Evolutionary conservation across 192 early-diverging fungal species (phyloP), one percentile per base, ranked within the genome.

Genomic region (Coemansia sp.): DNA sequence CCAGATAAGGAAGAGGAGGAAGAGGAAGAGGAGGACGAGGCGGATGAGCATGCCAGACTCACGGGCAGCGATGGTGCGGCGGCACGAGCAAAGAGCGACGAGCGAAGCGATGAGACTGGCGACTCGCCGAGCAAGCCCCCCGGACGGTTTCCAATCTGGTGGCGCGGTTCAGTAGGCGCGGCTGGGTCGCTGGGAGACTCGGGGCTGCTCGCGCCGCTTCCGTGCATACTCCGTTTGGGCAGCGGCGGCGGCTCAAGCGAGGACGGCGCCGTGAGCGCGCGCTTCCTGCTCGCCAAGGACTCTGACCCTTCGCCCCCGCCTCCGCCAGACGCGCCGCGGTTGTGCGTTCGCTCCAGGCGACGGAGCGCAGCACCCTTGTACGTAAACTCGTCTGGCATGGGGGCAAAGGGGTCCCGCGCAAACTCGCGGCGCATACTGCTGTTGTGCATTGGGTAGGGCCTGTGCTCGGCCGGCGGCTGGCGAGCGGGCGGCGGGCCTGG

Each of bases 191-290:
- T 38, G 19, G 31, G 32, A 8, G 19, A 20, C 31, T 58, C 56
- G 4, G 56, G 58, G 45, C 57, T 39, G 41, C 51, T 46, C 19
- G 36, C 27, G 25, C 25, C 59, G 24, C 38, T 39, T 2, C 56
- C 19, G 10, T 37, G 36, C 56, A 58, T 22, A 19, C 6, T 59
- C 41, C 64, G 38, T 17, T 61, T 14, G 14, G 54, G n/a, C 27
- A 58, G 6, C 6, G 56, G 56, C 6, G 56, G 56, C 19, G 80
- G 64, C 6, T 83, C 80, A 6, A 70, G 61, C 24, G 70, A 74
- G n/a, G 80, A 83, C 2, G 80, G 80, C 17, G 80, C 80, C 3
- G 80, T 83, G n/a, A 83, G 59, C 5, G 80, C 80, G 14, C 80
- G 70, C 38, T 83, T 83, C 39, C 80, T 72, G 68, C 46, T 83